phyloP scores from a whole-genome alignment of 169 alveolate genomes.

The Eimeria praecox region DNA sequence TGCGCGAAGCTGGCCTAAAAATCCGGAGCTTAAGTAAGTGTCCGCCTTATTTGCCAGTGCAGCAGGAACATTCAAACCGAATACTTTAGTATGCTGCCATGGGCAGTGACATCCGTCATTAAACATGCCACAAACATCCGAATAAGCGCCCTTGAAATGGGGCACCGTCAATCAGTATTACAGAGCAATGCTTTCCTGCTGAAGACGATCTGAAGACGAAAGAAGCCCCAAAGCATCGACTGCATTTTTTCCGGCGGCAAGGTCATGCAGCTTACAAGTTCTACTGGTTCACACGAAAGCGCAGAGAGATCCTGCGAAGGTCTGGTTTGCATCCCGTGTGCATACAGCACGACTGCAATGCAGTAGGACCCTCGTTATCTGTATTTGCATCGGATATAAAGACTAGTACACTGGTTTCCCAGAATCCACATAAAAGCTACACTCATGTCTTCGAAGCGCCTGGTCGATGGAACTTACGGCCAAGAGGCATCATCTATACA shows the following conservation, averaged over 20 bases:
- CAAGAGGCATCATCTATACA: constrained; percentile 3
- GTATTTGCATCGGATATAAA: not conserved
- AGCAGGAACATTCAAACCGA: not conserved
- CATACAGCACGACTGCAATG: constrained; percentile 3
- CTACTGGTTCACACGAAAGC: not conserved
- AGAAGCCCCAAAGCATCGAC: not conserved
- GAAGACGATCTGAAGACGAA: too few relatives aligned
- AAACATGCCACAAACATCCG: not conserved
- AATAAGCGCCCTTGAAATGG: not conserved
- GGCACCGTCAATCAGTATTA: not conserved
- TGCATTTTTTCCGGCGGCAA: not conserved
- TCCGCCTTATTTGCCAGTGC: not conserved
- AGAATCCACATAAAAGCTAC: not conserved
- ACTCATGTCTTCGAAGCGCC: not conserved
- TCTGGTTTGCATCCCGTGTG: not conserved
- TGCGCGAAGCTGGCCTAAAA: not conserved
- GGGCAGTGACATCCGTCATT: not conserved
- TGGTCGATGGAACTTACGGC: not conserved
- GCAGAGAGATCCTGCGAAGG: not conserved
- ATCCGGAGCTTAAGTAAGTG: not conserved
- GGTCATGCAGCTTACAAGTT: constrained; percentile 6
- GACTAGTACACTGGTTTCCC: not conserved
- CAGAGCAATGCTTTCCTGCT: not conserved
- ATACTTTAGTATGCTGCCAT: not conserved
- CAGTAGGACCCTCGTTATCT: not conserved